phyloP scores from a whole-genome alignment of 768 basidiomycete genomes.

The Psilocybe tampanensis region DNA sequence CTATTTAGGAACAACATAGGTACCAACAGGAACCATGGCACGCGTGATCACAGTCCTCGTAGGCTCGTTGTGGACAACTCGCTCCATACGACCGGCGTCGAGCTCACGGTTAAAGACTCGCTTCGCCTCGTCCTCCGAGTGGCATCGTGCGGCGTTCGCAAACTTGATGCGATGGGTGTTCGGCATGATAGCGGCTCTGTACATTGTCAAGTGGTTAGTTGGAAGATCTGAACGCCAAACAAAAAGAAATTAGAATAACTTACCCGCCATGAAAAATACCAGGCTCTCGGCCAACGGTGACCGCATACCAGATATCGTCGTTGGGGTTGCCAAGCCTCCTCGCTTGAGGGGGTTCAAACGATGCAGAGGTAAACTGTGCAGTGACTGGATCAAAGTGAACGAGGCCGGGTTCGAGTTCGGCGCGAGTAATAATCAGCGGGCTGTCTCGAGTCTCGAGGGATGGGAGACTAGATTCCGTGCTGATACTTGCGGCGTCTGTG shows the following conservation, averaged over 20 bases:
- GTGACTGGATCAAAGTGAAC: too few species aligned
- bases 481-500: too few species aligned
- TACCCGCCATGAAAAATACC: background rate
- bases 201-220: background rate
- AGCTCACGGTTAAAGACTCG: background rate
- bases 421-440: too few species aligned
- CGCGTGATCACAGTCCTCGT: background rate
- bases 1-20: background rate
- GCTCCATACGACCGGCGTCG: background rate
- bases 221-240: background rate
- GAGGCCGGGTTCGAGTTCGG: too few species aligned
- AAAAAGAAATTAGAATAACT: background rate
- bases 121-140: background rate
- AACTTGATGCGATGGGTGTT: background rate
- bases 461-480: too few species aligned
- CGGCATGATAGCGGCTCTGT: background rate
- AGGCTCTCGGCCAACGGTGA: background rate
- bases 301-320: background rate
- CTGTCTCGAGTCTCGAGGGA: too few species aligned
- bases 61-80: background rate
- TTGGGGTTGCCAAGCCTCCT: too few species aligned
- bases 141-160: background rate
- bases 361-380: too few species aligned
- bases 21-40: background rate
- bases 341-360: too few species aligned